Evolutionary conservation across 352 stramenopile genomes (phyloP), one percentile per base, ranked within the genome.

Genomic region (Phytophthora tubulina): DNA sequence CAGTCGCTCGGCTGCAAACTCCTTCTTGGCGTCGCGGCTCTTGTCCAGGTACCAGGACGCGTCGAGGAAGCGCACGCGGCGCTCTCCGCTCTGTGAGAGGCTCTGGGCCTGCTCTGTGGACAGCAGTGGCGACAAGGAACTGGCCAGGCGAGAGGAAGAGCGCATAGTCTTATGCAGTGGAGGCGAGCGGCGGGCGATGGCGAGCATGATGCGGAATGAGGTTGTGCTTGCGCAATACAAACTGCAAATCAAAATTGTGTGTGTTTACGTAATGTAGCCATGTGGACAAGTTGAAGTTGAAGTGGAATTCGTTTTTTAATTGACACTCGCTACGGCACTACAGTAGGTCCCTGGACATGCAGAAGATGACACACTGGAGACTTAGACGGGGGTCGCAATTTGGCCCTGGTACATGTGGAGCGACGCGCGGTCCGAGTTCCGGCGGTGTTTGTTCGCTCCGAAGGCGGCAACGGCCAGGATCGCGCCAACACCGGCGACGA

Each of bases 41-140:
- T 90, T 87, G 74, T 95, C 86, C 50, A 95, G 56, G 64, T 95
- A 95, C 88, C 88, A 95, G 38, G 88, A 95, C 59, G 83, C 85
- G 73, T 95, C 88, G 36, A 95, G 78, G 54, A 93, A 87, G 65
- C 82, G 83, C 39, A 95, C 81, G 36, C 75, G 73, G 41, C 64
- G 67, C 17, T 70, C 53, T 1, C 73, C 35, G 31, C 61, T 53
- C 27, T 78, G 54, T 3, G 78, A 54, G 21, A 92, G 72, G 32
- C 41, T 57, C 39, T 88, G 70, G 30, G 79, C 72, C 35, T 92
- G 57, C 44, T 88, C 74, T 17, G 84, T 90, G n/a, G 80, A 86
- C 21, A 90, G 54, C n/a, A 92, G 72, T 30, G 84, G 76, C 3
- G 84, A 78, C 8, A 74, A 17, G 41, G 73, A 80, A 48, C 54